Conservation (phyloP, 148 eudicot species). For the Polygonum maritimum region DNA sequence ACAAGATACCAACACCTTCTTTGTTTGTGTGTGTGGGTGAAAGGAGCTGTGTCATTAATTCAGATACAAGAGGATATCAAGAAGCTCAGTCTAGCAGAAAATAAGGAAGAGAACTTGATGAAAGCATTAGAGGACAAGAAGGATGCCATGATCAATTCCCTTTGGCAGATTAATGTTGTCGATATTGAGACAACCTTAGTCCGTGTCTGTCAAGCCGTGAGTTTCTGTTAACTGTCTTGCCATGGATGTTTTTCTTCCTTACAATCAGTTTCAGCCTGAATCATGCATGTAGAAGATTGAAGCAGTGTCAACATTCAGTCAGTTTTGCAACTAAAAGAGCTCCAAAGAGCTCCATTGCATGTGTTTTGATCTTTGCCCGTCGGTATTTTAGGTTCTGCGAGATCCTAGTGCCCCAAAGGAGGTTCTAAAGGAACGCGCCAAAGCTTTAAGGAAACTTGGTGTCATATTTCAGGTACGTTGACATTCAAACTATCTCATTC, state of each 20-base stretch:
- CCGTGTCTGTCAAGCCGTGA: slow-evolving; percentile 81
- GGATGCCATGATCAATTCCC: slow-evolving; percentile 70
- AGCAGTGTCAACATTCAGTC: not conserved
- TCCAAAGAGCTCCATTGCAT: not conserved
- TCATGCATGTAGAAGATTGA: too few species aligned
- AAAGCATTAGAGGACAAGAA: slow-evolving; percentile 82
- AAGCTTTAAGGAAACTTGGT: slow-evolving; percentile 79
- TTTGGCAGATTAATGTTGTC: slow-evolving; percentile 90
- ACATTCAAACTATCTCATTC: not conserved
- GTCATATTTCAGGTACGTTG: slow-evolving; percentile 68
- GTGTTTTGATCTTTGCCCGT: not conserved
- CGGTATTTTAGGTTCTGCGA: slow-evolving; percentile 49
- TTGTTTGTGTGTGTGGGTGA: not conserved
- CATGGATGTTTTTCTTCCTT: not conserved
- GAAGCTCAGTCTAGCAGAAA: slow-evolving; percentile 55
- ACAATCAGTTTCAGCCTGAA: not conserved
- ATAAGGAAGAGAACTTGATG: slow-evolving; percentile 45
- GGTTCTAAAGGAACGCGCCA: slow-evolving; percentile 59
- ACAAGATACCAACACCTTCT: too few species aligned
- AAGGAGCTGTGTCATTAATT: slow-evolving; percentile 75
- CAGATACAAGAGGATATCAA: slow-evolving; percentile 69
- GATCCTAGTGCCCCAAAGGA: slow-evolving; percentile 64
- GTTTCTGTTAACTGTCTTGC: slow-evolving; percentile 10
- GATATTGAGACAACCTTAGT: slow-evolving; percentile 81
- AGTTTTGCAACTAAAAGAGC: not conserved